phyloP scores from a whole-genome alignment of 257 asterid species.

The Solanum bukasovii region DNA sequence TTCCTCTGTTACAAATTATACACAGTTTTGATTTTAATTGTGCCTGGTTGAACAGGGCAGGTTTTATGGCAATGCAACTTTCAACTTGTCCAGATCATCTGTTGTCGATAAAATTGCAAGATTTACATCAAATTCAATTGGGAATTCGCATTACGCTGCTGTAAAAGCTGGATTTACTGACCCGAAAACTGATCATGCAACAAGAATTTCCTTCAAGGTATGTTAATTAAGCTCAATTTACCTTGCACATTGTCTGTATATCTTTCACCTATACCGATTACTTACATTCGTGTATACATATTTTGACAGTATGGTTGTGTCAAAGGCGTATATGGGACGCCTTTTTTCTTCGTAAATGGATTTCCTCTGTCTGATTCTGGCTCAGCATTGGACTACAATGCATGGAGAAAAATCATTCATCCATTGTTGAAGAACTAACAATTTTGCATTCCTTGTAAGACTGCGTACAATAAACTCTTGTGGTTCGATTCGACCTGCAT shows the following conservation, averaged over 20 bases:
- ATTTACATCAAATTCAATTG: conserved; percentile 30
- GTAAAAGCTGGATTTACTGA: conserved; percentile 47
- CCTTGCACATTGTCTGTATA: background rate
- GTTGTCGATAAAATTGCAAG: conserved; percentile 19
- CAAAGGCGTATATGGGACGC: conserved; percentile 80
- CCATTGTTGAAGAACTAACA: conserved; percentile 20
- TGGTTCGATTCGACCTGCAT: background rate
- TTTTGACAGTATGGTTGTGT: conserved; percentile 65
- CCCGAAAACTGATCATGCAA: conserved; percentile 40
- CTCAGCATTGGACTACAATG: conserved; percentile 31
- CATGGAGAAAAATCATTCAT: conserved; percentile 53
- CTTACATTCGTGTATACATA: background rate
- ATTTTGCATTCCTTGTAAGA: background rate
- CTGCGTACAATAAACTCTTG: background rate
- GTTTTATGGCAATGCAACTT: conserved; percentile 41
- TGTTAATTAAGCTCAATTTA: background rate
- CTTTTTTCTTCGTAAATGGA: conserved; percentile 81
- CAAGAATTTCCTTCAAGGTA: conserved; percentile 84
- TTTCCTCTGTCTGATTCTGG: conserved; percentile 69
- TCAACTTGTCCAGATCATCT: conserved; percentile 40
- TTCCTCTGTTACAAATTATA: background rate
- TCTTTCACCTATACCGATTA: background rate
- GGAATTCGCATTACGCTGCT: conserved; percentile 28
- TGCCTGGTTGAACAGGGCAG: conserved; percentile 32
- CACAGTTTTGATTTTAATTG: background rate